These are phyloP conservation scores for Cytospora mali DNA, from an alignment of 2,329 filamentous ascomycete genomes.

Conservation along the genomic window DNA sequence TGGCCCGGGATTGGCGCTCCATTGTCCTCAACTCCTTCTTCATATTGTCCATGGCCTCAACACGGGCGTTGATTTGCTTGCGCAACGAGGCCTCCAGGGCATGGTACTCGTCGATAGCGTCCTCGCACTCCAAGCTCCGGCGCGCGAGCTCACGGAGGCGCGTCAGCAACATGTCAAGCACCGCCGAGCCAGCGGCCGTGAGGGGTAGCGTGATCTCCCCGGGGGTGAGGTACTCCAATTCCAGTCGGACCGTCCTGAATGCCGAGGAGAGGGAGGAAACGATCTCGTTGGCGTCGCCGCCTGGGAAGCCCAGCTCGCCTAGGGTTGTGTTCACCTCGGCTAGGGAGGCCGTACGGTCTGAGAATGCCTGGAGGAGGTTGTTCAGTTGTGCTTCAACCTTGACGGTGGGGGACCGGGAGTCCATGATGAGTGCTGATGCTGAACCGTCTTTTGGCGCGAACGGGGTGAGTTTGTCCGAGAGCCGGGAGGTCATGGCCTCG, in stretches of 20 bases:
- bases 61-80: conserved; percentile 57
- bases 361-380: conserved; percentile 47
- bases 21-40: conserved; percentile 45
- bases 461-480: conserved; percentile 42
- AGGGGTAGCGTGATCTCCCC: conserved; percentile 59
- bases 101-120: conserved; percentile 63
- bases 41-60: conserved; percentile 53
- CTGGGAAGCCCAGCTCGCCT: conserved; percentile 53
- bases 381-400: conserved; percentile 48
- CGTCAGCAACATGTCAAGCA: conserved; percentile 57
- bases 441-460: conserved; percentile 32
- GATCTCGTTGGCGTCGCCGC: conserved; percentile 51
- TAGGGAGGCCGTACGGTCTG: conserved; percentile 53
- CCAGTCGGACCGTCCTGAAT: conserved; percentile 60
- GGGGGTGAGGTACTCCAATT: conserved; percentile 64
- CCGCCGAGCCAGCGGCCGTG: conserved; percentile 54
- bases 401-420: conserved; percentile 30
- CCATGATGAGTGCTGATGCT: conserved; percentile 20
- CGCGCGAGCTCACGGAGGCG: conserved; percentile 53
- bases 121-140: conserved; percentile 51
- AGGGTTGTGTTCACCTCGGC: conserved; percentile 50
- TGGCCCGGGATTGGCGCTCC: conserved; percentile 33
- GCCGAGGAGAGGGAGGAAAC: conserved; percentile 50
- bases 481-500: conserved; percentile 42
- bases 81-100: conserved; percentile 57